phyloP scores from a whole-genome alignment of 1,284 basidiomycete species.

The Cystobasidiaceae sp. region DNA sequence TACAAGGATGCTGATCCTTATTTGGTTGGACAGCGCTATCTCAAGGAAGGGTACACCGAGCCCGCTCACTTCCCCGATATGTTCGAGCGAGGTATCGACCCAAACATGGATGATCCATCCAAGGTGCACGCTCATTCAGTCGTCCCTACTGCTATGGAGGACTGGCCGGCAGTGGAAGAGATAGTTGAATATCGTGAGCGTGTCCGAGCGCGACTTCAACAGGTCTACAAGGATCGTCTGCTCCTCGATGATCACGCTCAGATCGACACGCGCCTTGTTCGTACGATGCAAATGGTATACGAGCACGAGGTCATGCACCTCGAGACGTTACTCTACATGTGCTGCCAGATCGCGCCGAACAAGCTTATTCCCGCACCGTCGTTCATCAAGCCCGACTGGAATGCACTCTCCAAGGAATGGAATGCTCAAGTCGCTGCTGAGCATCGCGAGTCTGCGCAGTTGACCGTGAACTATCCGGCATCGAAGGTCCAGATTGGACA shows the following conservation, averaged over 20 bases:
- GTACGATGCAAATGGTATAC: slow-evolving; percentile 69
- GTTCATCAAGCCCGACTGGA: slow-evolving; percentile 71
- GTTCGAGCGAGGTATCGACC: slow-evolving; percentile 84
- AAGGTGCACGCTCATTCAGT: slow-evolving; percentile 74
- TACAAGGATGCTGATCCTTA: no score
- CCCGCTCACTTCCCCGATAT: slow-evolving; percentile 61
- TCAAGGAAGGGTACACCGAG: slow-evolving; percentile 68
- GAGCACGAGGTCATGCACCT: slow-evolving; percentile 82
- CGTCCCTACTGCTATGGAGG: slow-evolving; percentile 70
- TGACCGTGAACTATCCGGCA: slow-evolving; percentile 55
- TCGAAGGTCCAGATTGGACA: slow-evolving; percentile 68
- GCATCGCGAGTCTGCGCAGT: slow-evolving; percentile 41
- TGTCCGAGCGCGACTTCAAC: slow-evolving; percentile 65
- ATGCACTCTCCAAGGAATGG: slow-evolving; percentile 63
- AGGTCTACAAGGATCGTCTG: slow-evolving; percentile 67
- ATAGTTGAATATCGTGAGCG: slow-evolving; percentile 73
- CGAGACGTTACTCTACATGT: slow-evolving; percentile 73
- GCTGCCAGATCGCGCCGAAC: slow-evolving; percentile 22
- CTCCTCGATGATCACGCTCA: not conserved
- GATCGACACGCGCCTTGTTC: slow-evolving; percentile 17
- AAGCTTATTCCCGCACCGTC: slow-evolving; percentile 61
- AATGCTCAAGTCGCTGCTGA: slow-evolving; percentile 48
- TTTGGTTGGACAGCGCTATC: no score
- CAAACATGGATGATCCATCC: slow-evolving; percentile 80
- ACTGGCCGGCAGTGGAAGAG: slow-evolving; percentile 73